Evolutionary conservation across 306 rosid species (phyloP).

Genomic region (Cucurbita argyrosperma): DNA sequence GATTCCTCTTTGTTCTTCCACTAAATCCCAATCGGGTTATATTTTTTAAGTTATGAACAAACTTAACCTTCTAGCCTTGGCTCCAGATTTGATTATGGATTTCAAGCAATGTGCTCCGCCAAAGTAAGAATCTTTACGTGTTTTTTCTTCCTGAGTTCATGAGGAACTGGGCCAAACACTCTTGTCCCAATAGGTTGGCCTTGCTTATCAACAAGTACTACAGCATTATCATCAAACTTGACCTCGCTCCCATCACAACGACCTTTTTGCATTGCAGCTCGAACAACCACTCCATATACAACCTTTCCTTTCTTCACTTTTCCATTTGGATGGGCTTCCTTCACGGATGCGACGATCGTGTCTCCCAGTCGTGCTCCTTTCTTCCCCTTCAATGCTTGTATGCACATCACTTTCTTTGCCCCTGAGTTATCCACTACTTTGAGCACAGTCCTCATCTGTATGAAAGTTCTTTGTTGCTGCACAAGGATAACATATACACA

Average conservation of each 20-base stretch:
- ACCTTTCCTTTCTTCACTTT: slow-evolving; percentile 65
- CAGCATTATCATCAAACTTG: slow-evolving; percentile 77
- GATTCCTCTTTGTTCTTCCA: not conserved
- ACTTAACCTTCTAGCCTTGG: not conserved
- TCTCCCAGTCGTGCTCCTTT: slow-evolving; percentile 89
- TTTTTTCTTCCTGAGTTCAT: slow-evolving; percentile 70
- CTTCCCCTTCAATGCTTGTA: slow-evolving; percentile 74
- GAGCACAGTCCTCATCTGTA: slow-evolving; percentile 86
- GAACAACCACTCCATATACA: slow-evolving; percentile 54
- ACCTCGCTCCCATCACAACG: slow-evolving; percentile 88
- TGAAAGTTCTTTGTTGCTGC: slow-evolving; percentile 71
- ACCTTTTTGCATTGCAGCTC: slow-evolving; percentile 62
- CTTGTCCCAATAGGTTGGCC: slow-evolving; percentile 90
- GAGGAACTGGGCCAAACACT: slow-evolving; percentile 89
- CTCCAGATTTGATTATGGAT: not conserved
- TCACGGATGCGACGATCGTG: slow-evolving; percentile 75
- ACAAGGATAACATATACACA: not conserved
- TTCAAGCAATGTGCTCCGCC: slow-evolving; percentile 65
- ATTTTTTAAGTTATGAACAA: not conserved
- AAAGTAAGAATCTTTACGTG: slow-evolving; percentile 85
- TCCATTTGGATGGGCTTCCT: slow-evolving; percentile 86
- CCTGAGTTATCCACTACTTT: slow-evolving; percentile 86
- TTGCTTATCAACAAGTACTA: slow-evolving; percentile 78
- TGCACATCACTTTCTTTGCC: slow-evolving; percentile 89
- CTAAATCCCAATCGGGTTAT: not conserved